Conservation (phyloP, 2,329 filamentous ascomycete species). For the Botryotinia globosa region DNA sequence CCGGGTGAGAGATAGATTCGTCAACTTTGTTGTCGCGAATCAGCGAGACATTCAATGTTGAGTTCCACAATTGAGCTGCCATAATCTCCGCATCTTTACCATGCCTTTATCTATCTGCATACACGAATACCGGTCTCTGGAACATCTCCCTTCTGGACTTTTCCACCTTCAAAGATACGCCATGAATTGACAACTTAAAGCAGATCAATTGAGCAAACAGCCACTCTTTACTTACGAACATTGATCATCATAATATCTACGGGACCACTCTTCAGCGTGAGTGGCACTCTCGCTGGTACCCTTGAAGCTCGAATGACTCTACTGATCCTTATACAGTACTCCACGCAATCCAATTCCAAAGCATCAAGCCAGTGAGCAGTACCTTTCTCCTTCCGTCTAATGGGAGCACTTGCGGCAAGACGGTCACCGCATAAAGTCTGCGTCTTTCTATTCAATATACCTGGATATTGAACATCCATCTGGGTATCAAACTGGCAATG, state of each 20-base stretch:
- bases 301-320: neutral
- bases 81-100: neutral
- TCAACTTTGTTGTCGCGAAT: neutral
- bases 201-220: neutral
- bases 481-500: neutral
- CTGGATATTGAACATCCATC: neutral
- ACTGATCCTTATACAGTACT: neutral
- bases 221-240: neutral
- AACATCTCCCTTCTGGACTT: too few species aligned
- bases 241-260: neutral
- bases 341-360: neutral
- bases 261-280: neutral
- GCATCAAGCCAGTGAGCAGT: neutral
- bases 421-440: neutral
- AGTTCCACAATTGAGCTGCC: neutral
- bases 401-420: neutral
- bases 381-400: neutral
- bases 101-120: neutral
- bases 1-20: neutral
- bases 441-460: neutral
- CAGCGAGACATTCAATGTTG: neutral
- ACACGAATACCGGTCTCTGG: neutral
- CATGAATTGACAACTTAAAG: neutral
- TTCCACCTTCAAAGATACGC: too few species aligned
- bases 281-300: neutral